These are phyloP conservation scores for Talaromyces borbonicus DNA, from an alignment of 495 filamentous ascomycete genomes.

Conservation along the genomic window DNA sequence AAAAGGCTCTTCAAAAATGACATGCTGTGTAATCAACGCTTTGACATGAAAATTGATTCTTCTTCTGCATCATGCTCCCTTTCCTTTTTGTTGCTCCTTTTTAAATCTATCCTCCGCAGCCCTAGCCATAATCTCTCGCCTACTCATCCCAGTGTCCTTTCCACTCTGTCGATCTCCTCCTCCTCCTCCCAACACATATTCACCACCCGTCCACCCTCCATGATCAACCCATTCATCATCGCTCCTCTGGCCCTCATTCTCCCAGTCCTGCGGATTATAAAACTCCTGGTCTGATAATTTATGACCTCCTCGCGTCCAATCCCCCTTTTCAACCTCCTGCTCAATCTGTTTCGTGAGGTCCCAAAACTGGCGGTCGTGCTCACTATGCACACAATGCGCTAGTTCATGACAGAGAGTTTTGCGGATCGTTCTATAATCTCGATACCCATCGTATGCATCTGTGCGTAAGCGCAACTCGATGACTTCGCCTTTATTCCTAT, in stretches of 20 bases:
- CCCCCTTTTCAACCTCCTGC: constrained; percentile 67
- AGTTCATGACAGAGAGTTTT: constrained; percentile 93
- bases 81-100: constrained; percentile 36
- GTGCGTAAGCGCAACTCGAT: constrained; percentile 87
- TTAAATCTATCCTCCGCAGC: constrained; percentile 66
- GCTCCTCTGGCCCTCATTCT: constrained; percentile 17
- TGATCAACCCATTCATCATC: constrained; percentile 59
- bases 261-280: constrained; percentile 55
- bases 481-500: constrained; percentile 78
- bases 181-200: constrained; percentile 66
- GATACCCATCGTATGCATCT: constrained; percentile 87
- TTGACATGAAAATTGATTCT: too few relatives aligned
- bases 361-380: constrained; percentile 86
- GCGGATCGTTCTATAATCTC: constrained; percentile 82
- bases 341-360: constrained; percentile 76
- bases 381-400: constrained; percentile 76
- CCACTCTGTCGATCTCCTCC: constrained; percentile 17
- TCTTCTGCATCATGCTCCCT: constrained; percentile 18
- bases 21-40: too few relatives aligned
- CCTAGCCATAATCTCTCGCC: constrained; percentile 63
- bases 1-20: too few relatives aligned
- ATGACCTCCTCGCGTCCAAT: constrained; percentile 62
- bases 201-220: constrained; percentile 79
- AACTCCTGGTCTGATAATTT: constrained; percentile 57
- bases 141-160: constrained; percentile 25